phyloP scores from a whole-genome alignment of 768 basidiomycete species.

The Gymnopilus dilepis region DNA sequence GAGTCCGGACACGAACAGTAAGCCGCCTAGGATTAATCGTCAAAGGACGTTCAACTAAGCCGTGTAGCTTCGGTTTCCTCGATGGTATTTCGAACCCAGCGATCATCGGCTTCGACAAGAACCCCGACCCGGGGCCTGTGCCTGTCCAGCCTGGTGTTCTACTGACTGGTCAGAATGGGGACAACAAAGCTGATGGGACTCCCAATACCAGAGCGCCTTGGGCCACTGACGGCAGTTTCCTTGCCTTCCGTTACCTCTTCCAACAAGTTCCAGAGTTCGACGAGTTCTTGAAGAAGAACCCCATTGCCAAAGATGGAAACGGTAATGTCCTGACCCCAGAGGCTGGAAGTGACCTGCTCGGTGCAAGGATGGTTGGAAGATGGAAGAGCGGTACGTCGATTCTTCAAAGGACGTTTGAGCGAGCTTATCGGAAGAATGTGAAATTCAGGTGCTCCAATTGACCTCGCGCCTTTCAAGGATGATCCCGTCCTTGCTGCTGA shows the following conservation, averaged over 20 bases:
- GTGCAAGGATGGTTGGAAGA: constrained; percentile 57
- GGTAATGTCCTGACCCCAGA: constrained; percentile 33
- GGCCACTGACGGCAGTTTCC: constrained; percentile 56
- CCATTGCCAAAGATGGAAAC: constrained; percentile 38
- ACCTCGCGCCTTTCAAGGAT: constrained; percentile 48
- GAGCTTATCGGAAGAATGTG: constrained; percentile 1
- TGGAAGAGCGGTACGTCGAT: constrained; percentile 56
- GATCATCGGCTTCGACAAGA: constrained; percentile 43
- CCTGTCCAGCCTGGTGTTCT: constrained; percentile 48
- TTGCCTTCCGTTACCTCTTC: constrained; percentile 55
- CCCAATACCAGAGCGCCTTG: constrained; percentile 41
- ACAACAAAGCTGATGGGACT: no score
- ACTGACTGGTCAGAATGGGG: constrained; percentile 50
- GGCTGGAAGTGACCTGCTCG: constrained; percentile 53
- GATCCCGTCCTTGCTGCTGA: constrained; percentile 42
- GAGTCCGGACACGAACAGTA: constrained; percentile 54
- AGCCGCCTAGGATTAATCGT: constrained; percentile 15
- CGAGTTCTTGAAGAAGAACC: constrained; percentile 47
- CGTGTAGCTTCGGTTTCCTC: constrained; percentile 51
- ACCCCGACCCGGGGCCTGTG: constrained; percentile 41
- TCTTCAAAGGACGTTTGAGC: background rate
- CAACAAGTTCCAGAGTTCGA: constrained; percentile 60
- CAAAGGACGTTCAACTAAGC: background rate
- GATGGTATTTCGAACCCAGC: constrained; percentile 60
- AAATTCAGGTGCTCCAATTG: constrained; percentile 48